Conservation (phyloP, 2,329 filamentous ascomycete genomes). For the Ciborinia camelliae region DNA sequence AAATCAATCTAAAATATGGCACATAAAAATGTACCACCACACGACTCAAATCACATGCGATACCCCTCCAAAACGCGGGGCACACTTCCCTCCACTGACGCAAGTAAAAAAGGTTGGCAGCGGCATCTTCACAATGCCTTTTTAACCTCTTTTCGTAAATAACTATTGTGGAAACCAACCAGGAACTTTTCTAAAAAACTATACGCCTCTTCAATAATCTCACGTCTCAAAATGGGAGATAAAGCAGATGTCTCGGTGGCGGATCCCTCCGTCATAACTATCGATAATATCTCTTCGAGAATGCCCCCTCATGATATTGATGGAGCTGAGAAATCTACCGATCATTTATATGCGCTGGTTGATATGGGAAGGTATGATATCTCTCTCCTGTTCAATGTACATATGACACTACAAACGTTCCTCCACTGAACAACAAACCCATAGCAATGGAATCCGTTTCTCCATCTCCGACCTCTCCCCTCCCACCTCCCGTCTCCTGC, state of each 20-base stretch:
- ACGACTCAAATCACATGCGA: not conserved
- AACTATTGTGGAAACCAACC: not conserved
- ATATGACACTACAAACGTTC: not conserved
- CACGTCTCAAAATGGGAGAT: not conserved
- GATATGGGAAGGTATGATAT: conserved; percentile 39
- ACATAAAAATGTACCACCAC: not conserved
- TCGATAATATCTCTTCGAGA: conserved; percentile 33
- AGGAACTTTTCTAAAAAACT: not conserved
- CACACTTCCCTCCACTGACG: not conserved
- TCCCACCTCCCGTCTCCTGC: conserved; percentile 66
- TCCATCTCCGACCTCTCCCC: conserved; percentile 80
- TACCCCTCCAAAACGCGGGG: conserved; percentile 14
- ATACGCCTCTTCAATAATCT: not conserved
- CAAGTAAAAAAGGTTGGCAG: conserved; percentile 11
- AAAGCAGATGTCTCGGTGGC: not conserved
- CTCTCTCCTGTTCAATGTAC: not conserved
- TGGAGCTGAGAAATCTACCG: conserved; percentile 5
- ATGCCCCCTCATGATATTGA: conserved; percentile 30
- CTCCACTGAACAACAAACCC: conserved; percentile 18
- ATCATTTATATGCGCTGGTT: conserved; percentile 36
- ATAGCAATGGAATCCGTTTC: conserved; percentile 88
- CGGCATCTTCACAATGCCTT: not conserved
- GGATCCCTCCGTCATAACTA: conserved; percentile 29
- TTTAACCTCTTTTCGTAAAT: not conserved
- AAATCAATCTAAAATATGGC: no score